Percentiles rank a stretch among this genome's conserved stretches.
Evolutionary conservation across 257 asterid genomes (phyloP).

Genomic region (Rauvolfia tetraphylla): DNA sequence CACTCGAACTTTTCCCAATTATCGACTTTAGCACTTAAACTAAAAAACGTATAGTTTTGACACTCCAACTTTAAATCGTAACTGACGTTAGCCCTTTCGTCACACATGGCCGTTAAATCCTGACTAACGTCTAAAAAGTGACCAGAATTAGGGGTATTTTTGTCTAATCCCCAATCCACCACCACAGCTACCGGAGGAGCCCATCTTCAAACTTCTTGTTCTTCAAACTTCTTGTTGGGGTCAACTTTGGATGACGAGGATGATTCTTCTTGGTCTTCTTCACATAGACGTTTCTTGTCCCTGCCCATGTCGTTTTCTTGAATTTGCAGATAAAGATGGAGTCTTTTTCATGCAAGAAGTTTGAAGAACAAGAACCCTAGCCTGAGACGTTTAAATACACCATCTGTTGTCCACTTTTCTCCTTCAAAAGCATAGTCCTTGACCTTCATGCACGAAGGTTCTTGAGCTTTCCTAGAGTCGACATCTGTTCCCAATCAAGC

Average conservation of each 20-base stretch:
- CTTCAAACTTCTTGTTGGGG: slow-evolving; percentile 24
- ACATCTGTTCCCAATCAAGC: slow-evolving; percentile 12
- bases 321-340: slow-evolving; percentile 1
- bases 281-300: slow-evolving; percentile 36
- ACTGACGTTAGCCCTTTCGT: no score
- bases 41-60: no score
- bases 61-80: no score
- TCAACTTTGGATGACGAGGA: slow-evolving; percentile 54
- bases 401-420: slow-evolving; percentile 15
- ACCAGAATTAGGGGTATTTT: no score
- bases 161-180: no score
- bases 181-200: no score
- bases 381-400: slow-evolving; percentile 17
- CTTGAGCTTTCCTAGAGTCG: slow-evolving; percentile 1
- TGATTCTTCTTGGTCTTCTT: slow-evolving; percentile 40
- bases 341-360: not conserved
- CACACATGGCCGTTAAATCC: no score
- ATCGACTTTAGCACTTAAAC: no score
- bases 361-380: slow-evolving; percentile 31
- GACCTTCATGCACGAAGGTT: slow-evolving; percentile 15
- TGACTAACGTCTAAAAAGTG: no score
- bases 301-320: slow-evolving; percentile 28
- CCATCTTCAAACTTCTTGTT: no score
- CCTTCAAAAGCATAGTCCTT: slow-evolving; percentile 20
- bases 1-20: no score